Base-by-base conservation (phyloP, 1,139 yeast genomes). In the Geotrichum macrosporum region DNA sequence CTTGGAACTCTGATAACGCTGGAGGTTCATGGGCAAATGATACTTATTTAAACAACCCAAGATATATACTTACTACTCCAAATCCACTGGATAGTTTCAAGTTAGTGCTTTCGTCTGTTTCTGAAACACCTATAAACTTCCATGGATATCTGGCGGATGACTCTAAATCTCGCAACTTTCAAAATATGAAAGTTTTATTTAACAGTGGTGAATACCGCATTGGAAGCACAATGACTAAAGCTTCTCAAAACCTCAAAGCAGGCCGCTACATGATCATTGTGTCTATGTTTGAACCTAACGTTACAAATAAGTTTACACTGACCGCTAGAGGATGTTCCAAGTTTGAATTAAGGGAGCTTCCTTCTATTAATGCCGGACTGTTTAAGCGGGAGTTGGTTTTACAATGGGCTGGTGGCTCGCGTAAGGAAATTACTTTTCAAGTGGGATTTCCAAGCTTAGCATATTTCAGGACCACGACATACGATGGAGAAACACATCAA, bases 31-130 rank as follows among this genome's bases (percentile, higher is more conserved):
- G 80, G 77, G 56, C 75, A 0, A 54, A 69, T 36, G 66, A 76
- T 2, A 64, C 75, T 1, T 84, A 73, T 56, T 66, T 75, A 30
- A 62, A 68, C 33, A 85, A 84, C 55, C 94, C 95, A 0, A 87
- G 84, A 54, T 83, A 69, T 57, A 65, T 68, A 44, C 67, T 60
- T 56, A 58, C 50, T 57, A 65, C 45, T 36, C 45, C 13, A 31
- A 57, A 51, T 44, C 34, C 50, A 1, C 21, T 35, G 5, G 22
- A 27, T 3, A 29, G 19, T 10, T 31, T 50, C 27, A 41, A 47
- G 16, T 34, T 50, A 12, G 22, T 36, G 15, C 44, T 45, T 13
- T 42, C 37, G 9, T 47, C 50, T 2, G 58, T 50, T 19, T 40
- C 55, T 13, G 47, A 44, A n/a, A 64, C 58, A 15, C 61, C 64